Percentiles rank a stretch among this genome's conserved stretches.
Conservation (phyloP, 2,329 filamentous ascomycete genomes). For the Pseudovirgaria hyperparasitica region DNA sequence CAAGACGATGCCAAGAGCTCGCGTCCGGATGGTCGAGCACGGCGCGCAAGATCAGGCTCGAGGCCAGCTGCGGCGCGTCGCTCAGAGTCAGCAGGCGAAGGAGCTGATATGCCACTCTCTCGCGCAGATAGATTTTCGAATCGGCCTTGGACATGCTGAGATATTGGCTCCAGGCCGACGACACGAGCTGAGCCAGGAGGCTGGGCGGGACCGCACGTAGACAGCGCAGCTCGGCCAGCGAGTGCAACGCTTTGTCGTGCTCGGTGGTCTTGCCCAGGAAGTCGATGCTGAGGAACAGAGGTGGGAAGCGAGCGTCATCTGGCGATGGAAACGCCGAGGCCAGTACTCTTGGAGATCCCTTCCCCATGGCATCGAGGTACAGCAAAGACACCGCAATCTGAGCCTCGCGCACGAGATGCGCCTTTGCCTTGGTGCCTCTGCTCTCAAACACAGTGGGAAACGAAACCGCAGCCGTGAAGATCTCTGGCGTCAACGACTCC, state of each 20-base stretch:
- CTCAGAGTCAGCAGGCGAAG: constrained; percentile 13
- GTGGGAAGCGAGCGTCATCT: constrained; percentile 16
- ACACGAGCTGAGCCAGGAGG: constrained; percentile 10
- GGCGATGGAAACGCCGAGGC: constrained; percentile 13
- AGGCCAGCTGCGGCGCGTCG: constrained; percentile 19
- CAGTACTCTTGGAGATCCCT: constrained; percentile 11
- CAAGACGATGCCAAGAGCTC: constrained; percentile 30
- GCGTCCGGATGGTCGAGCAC: constrained; percentile 21
- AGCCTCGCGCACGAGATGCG: constrained; percentile 15
- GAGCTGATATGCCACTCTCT: constrained; percentile 13
- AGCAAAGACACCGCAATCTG: constrained; percentile 20
- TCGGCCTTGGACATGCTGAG: constrained; percentile 1
- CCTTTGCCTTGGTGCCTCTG: constrained; percentile 3
- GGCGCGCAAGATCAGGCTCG: constrained; percentile 13
- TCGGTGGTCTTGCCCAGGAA: constrained; percentile 12
- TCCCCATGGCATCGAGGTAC: constrained; percentile 15
- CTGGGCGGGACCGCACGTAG: constrained; percentile 10
- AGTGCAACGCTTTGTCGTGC: constrained; percentile 4
- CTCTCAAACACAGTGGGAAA: constrained; percentile 1
- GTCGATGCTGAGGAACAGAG: constrained; percentile 19
- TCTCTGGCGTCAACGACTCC: constrained; percentile 4
- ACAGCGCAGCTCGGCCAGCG: constrained; percentile 5
- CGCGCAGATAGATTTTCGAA: constrained; percentile 7
- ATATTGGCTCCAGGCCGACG: constrained; percentile 7
- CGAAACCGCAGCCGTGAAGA: constrained; percentile 5